These are phyloP conservation scores for Cryptococcus sp. DNA, from an alignment of 1,284 basidiomycete genomes.

Conservation along the genomic window DNA sequence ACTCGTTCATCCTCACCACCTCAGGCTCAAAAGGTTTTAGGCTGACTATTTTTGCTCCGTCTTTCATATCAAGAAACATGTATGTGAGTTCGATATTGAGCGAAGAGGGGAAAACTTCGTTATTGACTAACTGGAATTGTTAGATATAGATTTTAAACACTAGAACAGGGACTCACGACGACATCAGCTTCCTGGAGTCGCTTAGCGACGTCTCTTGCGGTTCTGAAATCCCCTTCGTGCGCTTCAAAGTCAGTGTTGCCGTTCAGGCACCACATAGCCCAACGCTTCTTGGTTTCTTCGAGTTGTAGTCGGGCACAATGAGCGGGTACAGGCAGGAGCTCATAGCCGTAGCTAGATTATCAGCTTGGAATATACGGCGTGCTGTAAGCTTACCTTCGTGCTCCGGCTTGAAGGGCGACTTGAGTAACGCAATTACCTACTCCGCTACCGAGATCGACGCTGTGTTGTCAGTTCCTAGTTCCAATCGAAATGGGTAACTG, in stretches of 20 bases:
- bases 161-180: constrained; percentile 39
- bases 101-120: constrained; percentile 53
- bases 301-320: constrained; percentile 51
- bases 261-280: constrained; percentile 52
- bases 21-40: constrained; percentile 55
- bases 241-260: constrained; percentile 48
- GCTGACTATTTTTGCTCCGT: constrained; percentile 53
- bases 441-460: constrained; percentile 55
- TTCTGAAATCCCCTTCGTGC: constrained; percentile 54
- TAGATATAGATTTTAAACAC: not conserved
- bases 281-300: constrained; percentile 50
- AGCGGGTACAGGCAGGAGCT: constrained; percentile 52
- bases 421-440: constrained; percentile 57
- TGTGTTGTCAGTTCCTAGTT: constrained; percentile 35
- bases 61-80: constrained; percentile 55
- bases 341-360: constrained; percentile 50
- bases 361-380: not conserved
- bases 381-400: constrained; percentile 20
- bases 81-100: constrained; percentile 54
- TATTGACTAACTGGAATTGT: constrained; percentile 51
- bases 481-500: constrained; percentile 18
- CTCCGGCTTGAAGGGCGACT: constrained; percentile 54
- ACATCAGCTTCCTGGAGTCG: constrained; percentile 52
- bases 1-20: constrained; percentile 52
- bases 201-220: constrained; percentile 34